These are phyloP conservation scores for Pythium brassicae DNA, from an alignment of 352 stramenopile genomes.

Conservation along the genomic window DNA sequence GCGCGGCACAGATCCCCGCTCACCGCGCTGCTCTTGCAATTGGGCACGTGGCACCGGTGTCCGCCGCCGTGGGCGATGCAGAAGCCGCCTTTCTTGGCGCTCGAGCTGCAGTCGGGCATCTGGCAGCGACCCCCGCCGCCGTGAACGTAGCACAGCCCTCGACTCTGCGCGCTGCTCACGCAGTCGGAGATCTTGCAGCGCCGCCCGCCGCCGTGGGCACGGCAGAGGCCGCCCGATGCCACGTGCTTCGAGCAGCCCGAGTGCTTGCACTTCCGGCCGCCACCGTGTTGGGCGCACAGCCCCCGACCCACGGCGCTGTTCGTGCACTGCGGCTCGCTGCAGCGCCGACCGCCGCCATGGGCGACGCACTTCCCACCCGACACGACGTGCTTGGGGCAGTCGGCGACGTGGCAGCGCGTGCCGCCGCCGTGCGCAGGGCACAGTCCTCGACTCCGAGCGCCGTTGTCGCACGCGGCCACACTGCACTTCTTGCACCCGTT, in stretches of 20 bases:
- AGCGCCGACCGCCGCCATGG: conserved; percentile 60
- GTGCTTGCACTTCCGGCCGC: conserved; percentile 67
- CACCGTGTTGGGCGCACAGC: conserved; percentile 64
- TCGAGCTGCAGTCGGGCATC: conserved; percentile 64
- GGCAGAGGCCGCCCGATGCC: conserved; percentile 71
- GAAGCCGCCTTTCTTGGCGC: conserved; percentile 81
- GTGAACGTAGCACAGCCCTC: conserved; percentile 81
- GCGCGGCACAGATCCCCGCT: conserved; percentile 75
- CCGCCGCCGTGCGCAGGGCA: conserved; percentile 56
- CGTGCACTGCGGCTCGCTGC: conserved; percentile 29
- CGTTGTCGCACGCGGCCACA: conserved; percentile 28
- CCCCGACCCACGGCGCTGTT: conserved; percentile 54
- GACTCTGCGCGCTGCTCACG: conserved; percentile 75
- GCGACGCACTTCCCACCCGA: conserved; percentile 58
- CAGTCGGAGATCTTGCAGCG: conserved; percentile 78
- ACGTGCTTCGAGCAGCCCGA: conserved; percentile 72
- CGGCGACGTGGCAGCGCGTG: conserved; percentile 42
- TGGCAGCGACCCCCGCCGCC: conserved; percentile 77
- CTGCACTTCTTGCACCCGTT: conserved; percentile 15
- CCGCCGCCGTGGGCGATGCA: conserved; percentile 83
- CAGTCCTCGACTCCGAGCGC: conserved; percentile 49
- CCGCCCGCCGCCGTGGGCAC: conserved; percentile 69
- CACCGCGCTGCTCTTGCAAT: conserved; percentile 76
- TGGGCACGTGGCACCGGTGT: conserved; percentile 66
- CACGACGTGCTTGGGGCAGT: conserved; percentile 66